Evolutionary conservation across 202 grass and related monocot species (phyloP), one percentile per base, ranked within the genome.

Genomic region (Bolboschoenoplectus hybrid): DNA sequence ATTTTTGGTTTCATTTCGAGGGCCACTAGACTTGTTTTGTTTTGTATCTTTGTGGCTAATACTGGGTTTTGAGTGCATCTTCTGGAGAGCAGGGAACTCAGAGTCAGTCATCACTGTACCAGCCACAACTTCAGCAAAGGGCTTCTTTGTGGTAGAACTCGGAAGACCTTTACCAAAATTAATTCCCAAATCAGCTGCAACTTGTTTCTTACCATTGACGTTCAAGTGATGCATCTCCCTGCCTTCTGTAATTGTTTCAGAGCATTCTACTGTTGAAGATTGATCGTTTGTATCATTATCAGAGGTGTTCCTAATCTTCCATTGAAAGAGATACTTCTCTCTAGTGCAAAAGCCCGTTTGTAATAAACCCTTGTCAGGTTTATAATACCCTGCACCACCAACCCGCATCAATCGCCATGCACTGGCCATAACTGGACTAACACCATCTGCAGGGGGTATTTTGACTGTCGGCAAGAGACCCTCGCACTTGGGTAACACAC

Each of bases 101-200:
- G 90, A 85, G 87, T 96, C 90, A 85, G 81, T 92, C 61, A 67
- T 62, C 74, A 68, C 79, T 67, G 72, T 94, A 65, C 96, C 93
- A 66, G 96, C 96, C 85, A 98, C 93, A 88, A 98, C 91, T 88
- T 98, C 96, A 87, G 93, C 84, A 92, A 98, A 95, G 67, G 93
- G 96, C 40, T 98, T 98, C 66, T 92, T 95, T 90, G 93, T 92
- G 81, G 79, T 91, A 92, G 95, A 98, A 91, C 87, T 94, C 83
- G 92, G 91, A 86, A 93, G 82, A 87, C 91, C 95, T 91, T 91
- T 95, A 76, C 91, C 82, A 7, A 94, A 95, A 88, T 67, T 94
- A 81, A 95, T 90, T 67, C 82, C 55, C 77, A 81, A 91, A 64
- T 84, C 87, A 75, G 70, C 53, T 89, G 93, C 88, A 86, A 81